Evolutionary conservation across 2,329 filamentous ascomycete genomes (phyloP).

Genomic region (Cladophialophora immunda): DNA sequence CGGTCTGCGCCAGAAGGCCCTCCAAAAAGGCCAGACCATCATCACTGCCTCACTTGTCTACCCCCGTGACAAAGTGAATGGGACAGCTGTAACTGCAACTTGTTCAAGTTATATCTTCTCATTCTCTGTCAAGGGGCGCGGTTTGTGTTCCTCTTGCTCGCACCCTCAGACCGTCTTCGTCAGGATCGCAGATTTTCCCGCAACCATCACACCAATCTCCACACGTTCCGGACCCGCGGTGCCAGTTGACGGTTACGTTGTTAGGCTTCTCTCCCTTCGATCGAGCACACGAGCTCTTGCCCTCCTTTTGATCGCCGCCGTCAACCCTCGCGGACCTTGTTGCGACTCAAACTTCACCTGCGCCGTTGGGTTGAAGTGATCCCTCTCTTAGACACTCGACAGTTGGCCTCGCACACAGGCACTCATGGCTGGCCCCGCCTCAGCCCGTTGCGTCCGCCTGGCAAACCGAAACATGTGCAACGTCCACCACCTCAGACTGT

Average conservation of each 20-base stretch:
- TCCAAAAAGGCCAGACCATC: constrained; percentile 16
- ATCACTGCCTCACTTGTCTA: constrained; percentile 26
- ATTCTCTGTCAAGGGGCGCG: neutral
- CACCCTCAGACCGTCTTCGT: neutral
- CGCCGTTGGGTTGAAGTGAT: constrained; percentile 1
- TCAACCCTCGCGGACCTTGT: constrained; percentile 2
- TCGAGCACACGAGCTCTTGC: constrained; percentile 29
- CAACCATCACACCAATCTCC: constrained; percentile 12
- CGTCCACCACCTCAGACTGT: constrained; percentile 20
- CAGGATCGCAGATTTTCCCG: neutral
- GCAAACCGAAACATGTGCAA: constrained; percentile 25
- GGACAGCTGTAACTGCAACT: neutral
- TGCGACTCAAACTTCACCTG: neutral
- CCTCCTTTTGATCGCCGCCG: neutral
- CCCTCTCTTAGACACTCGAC: neutral
- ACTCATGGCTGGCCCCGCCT: constrained; percentile 27
- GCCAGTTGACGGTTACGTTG: constrained; percentile 13
- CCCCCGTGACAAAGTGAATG: constrained; percentile 15
- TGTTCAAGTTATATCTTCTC: constrained; percentile 9
- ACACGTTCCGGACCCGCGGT: constrained; percentile 12
- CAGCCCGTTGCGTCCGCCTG: constrained; percentile 24
- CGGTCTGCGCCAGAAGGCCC: constrained; percentile 25
- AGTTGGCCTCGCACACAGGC: neutral
- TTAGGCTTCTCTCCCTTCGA: constrained; percentile 15
- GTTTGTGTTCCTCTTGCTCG: neutral